phyloP scores from a whole-genome alignment of 1,284 basidiomycete genomes.

The Sanghuangporus sanghuang region DNA sequence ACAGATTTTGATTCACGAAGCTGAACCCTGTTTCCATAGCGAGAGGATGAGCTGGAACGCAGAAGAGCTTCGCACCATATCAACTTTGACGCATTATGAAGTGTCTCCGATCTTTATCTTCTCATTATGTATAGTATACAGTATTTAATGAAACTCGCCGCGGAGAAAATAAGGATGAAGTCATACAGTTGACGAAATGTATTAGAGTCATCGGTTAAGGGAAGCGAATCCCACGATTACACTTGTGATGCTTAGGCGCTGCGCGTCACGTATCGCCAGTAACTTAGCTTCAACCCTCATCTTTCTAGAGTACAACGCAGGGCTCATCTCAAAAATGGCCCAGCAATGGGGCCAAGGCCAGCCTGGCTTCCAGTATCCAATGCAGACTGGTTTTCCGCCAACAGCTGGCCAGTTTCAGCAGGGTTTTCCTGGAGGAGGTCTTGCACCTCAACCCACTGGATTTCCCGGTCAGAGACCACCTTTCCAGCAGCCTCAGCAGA shows the following conservation, averaged over 20 bases:
- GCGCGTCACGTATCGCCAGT: neutral
- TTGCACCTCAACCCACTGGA: conserved; percentile 40
- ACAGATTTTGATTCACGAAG: neutral
- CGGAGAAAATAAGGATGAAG: neutral
- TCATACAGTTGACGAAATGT: neutral
- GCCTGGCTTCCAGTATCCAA: conserved; percentile 53
- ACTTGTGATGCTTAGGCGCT: neutral
- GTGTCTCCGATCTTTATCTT: neutral
- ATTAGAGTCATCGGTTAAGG: neutral
- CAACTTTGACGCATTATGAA: conserved; percentile 90
- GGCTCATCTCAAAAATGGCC: conserved; percentile 32
- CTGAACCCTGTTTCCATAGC: conserved; percentile 36
- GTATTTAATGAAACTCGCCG: neutral
- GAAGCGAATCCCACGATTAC: neutral
- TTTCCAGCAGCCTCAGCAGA: conserved; percentile 37
- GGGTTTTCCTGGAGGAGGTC: conserved; percentile 25
- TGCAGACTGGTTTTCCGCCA: conserved; percentile 50
- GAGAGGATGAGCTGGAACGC: conserved; percentile 90
- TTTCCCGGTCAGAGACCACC: conserved; percentile 31
- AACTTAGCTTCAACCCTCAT: neutral
- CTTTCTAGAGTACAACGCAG: neutral
- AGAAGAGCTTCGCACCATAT: conserved; percentile 87
- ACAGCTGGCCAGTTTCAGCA: conserved; percentile 36
- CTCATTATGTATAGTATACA: neutral
- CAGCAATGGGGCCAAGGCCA: conserved; percentile 60